Evolutionary conservation across 768 basidiomycete genomes (phyloP).

Genomic region (Suillus brevipes): DNA sequence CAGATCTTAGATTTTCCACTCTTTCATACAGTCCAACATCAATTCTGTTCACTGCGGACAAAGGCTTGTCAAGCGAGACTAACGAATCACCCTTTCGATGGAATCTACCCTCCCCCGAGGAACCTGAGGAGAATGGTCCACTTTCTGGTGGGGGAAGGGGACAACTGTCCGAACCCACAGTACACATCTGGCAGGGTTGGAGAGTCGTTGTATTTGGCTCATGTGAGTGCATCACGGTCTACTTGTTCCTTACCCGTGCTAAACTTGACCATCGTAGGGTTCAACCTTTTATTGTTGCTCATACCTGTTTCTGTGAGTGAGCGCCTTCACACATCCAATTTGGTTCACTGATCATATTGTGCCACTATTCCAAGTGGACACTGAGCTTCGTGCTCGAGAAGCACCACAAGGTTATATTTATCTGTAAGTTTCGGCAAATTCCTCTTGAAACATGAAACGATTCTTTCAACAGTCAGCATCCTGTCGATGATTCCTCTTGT

Average conservation of each 20-base stretch:
- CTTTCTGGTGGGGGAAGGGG: neutral
- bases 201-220: conserved; percentile 53
- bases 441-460: neutral
- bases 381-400: conserved; percentile 48
- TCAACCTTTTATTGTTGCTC: conserved; percentile 65
- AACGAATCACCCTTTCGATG: conserved; percentile 33
- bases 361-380: conserved; percentile 47
- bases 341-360: neutral
- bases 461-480: conserved; percentile 50
- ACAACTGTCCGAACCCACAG: conserved; percentile 8
- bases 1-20: conserved; percentile 25
- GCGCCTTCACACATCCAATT: neutral
- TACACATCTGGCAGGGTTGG: conserved; percentile 50
- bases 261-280: conserved; percentile 45
- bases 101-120: conserved; percentile 26
- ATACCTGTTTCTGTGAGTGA: conserved; percentile 66
- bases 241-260: neutral
- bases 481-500: conserved; percentile 78
- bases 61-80: conserved; percentile 19
- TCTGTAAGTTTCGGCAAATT: conserved; percentile 44
- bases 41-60: conserved; percentile 25
- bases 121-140: conserved; percentile 10
- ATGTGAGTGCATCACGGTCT: conserved; percentile 40
- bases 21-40: conserved; percentile 24
- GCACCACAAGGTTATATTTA: conserved; percentile 57